A percentile compares a stretch with the other conserved stretches of the same genome.
These are phyloP conservation scores for Ilex asprella DNA, from an alignment of 257 asterid species.

Conservation along the genomic window DNA sequence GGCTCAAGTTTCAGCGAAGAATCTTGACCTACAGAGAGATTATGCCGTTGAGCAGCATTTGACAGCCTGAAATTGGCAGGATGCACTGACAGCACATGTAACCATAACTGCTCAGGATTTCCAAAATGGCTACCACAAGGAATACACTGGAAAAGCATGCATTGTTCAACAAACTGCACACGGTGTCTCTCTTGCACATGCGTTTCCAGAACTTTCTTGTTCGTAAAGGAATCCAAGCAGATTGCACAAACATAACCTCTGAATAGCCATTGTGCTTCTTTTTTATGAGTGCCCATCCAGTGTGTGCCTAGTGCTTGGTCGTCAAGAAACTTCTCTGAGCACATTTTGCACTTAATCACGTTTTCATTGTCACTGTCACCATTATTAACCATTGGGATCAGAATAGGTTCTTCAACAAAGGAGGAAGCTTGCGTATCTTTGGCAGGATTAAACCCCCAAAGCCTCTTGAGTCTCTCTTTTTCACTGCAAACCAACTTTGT, in stretches of 20 bases:
- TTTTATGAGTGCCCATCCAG: constrained; percentile 80
- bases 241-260: constrained; percentile 98
- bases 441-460: constrained; percentile 60
- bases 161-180: constrained; percentile 80
- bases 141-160: constrained; percentile 96
- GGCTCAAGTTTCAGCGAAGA: constrained; percentile 29
- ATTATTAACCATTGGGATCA: constrained; percentile 25
- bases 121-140: constrained; percentile 88
- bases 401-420: constrained; percentile 33
- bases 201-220: constrained; percentile 78
- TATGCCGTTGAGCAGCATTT: constrained; percentile 30
- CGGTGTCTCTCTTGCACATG: constrained; percentile 96
- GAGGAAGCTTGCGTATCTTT: constrained; percentile 37
- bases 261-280: constrained; percentile 93
- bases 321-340: constrained; percentile 51
- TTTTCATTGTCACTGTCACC: constrained; percentile 32
- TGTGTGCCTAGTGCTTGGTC: constrained; percentile 74
- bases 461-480: constrained; percentile 63
- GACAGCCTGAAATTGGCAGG: constrained; percentile 48
- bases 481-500: constrained; percentile 62
- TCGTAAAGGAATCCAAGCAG: constrained; percentile 92
- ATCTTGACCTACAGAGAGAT: constrained; percentile 18
- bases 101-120: constrained; percentile 77
- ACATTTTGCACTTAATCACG: constrained; percentile 68
- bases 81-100: constrained; percentile 74